A percentile compares a stretch with the other conserved stretches of the same genome.
Evolutionary conservation across 306 rosid species (phyloP).

Genomic region (Boehmeria nivea): DNA sequence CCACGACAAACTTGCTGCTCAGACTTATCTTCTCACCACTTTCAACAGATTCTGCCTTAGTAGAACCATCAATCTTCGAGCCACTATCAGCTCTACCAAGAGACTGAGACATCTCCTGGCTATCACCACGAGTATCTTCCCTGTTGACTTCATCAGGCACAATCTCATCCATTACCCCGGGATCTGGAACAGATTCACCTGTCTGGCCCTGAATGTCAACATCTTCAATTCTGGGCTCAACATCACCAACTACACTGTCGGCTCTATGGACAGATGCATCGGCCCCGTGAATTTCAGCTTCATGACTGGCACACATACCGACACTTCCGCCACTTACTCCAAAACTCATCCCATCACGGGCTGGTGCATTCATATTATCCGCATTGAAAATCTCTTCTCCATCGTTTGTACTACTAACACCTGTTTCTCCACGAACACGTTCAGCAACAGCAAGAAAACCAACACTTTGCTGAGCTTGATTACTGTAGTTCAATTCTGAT

Average conservation of each 20-base stretch:
- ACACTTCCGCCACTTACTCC: conserved; percentile 98
- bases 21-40: conserved; percentile 89
- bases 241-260: conserved; percentile 89
- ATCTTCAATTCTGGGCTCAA: conserved; percentile 87
- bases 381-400: conserved; percentile 90
- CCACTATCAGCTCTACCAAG: conserved; percentile 95
- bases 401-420: conserved; percentile 85
- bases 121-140: conserved; percentile 88
- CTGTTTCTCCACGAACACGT: conserved; percentile 69
- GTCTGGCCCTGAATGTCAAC: conserved; percentile 96
- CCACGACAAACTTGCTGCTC: conserved; percentile 55
- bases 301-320: conserved; percentile 99
- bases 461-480: conserved; percentile 84
- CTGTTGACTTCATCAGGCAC: conserved; percentile 75
- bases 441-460: conserved; percentile 70
- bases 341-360: conserved; percentile 83
- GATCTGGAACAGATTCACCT: conserved; percentile 88
- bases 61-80: conserved; percentile 84
- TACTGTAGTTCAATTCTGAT: conserved; percentile 85
- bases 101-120: conserved; percentile 89
- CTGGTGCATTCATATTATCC: conserved; percentile 84
- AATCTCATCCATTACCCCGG: conserved; percentile 92
- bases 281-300: conserved; percentile 96
- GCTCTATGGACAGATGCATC: conserved; percentile 91
- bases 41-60: conserved; percentile 95